Conservation (phyloP, 164 flowering plant species). For the Cinnamomum chago region DNA sequence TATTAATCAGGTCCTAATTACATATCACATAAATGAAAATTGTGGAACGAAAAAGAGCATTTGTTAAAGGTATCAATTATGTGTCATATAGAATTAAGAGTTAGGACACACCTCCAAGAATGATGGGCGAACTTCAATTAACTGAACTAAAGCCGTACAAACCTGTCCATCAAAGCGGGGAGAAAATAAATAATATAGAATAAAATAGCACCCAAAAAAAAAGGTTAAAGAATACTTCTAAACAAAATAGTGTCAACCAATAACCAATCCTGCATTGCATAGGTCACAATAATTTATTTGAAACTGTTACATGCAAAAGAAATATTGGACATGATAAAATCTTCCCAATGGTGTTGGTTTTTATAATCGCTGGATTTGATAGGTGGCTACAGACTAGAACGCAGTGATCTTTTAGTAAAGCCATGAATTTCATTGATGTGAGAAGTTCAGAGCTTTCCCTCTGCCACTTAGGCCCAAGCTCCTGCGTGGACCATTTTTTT, state of each 20-base stretch:
- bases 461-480: too few species aligned
- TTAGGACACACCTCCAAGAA: conserved; percentile 66
- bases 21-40: too few species aligned
- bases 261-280: not conserved
- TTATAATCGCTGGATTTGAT: not conserved
- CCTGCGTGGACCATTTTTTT: too few species aligned
- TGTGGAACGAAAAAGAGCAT: not conserved
- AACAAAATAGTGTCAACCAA: not conserved
- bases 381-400: too few species aligned
- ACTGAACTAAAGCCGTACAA: conserved; percentile 91
- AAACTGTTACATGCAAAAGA: too few species aligned
- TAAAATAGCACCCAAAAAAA: not conserved
- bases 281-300: not conserved
- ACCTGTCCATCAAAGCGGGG: conserved; percentile 49
- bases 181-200: not conserved
- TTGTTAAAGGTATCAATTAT: not conserved
- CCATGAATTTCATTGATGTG: too few species aligned
- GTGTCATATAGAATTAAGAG: not conserved
- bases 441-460: too few species aligned
- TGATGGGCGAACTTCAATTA: conserved; percentile 81
- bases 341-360: not conserved
- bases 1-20: too few species aligned
- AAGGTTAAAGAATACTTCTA: not conserved
- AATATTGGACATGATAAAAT: not conserved
- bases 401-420: too few species aligned